Evolutionary conservation across 768 basidiomycete genomes (phyloP).

Genomic region (Pluteus cervinus): DNA sequence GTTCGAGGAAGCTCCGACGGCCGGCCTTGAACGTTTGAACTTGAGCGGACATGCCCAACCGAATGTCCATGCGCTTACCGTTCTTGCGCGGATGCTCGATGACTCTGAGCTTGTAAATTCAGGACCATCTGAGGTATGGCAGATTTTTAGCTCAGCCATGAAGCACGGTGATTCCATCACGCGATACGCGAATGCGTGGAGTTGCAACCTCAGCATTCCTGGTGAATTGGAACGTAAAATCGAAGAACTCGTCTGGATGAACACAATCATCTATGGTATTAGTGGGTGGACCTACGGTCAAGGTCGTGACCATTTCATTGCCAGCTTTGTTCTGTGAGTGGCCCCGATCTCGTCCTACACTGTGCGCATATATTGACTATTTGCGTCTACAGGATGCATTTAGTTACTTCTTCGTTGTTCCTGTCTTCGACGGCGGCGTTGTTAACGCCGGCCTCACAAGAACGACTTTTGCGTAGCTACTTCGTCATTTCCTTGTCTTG

Average conservation of each 20-base stretch:
- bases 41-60: slow-evolving; percentile 1
- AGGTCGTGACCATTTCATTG: slow-evolving; percentile 36
- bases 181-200: slow-evolving; percentile 20
- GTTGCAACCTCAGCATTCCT: slow-evolving; percentile 9
- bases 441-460: slow-evolving; percentile 30
- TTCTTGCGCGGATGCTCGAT: slow-evolving; percentile 39
- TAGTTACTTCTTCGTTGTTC: slow-evolving; percentile 56
- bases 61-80: slow-evolving; percentile 33
- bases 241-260: slow-evolving; percentile 48
- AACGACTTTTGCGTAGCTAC: slow-evolving; percentile 43
- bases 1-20: slow-evolving; percentile 1
- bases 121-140: background rate
- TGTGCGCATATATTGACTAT: background rate
- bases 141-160: slow-evolving; percentile 21
- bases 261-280: slow-evolving; percentile 37
- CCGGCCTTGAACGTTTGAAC: slow-evolving; percentile 1
- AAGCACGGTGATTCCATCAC: slow-evolving; percentile 28
- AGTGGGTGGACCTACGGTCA: slow-evolving; percentile 15
- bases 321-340: slow-evolving; percentile 47
- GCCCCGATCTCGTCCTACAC: background rate
- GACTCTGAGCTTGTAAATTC: slow-evolving; percentile 26
- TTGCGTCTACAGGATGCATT: slow-evolving; percentile 36
- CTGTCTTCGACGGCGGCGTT: slow-evolving; percentile 32
- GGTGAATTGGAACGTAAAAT: slow-evolving; percentile 37
- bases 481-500: slow-evolving; percentile 40